Evolutionary conservation across 257 asterid genomes (phyloP), one percentile per base, ranked within the genome.

Genomic region (Lithospermum erythrorhizon): DNA sequence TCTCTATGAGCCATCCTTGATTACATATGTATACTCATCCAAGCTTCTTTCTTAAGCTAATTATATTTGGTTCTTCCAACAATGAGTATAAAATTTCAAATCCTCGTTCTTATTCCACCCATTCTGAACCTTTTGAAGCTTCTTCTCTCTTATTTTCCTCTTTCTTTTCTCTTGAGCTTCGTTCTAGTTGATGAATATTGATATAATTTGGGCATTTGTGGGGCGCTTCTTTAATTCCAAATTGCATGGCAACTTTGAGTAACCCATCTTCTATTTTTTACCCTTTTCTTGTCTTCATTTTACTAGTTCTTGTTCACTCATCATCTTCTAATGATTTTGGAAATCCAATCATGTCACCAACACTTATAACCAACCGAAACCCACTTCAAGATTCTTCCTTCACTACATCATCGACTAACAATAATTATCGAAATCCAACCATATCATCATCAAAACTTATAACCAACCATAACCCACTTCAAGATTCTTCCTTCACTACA

Each of bases 191-290:
- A 83, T 86, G 91, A 88, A 79, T 79, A 79, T 79, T 76, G 85
- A 79, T 76, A 75, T 78, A 76, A 63, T 68, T 73, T 59, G 73
- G 59, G 32, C 73, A 70, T 57, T 72, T 73, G 83, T 86, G 87
- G 87, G 90, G 87, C 74, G 75, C 59, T 58, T 66, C 9, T 48
- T 24, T 55, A 55, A 60, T 55, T 72, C 70, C 71, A 71, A 76
- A 57, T 86, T 86, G 91, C 91, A 86, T 86, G 95, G 95, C 89
- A 72, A 64, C 79, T 70, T 60, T 66, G 57, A 37, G 8, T 10
- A 37, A 0, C 1, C 64, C 69, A 67, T 57, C 47, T 29, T 69
- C 75, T 14, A 45, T 73, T 6, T 18, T 22, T 62, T 57, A 62
- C 48, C 57, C 35, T 4, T 47, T 62, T 29, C 53, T 80, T 23